Evolutionary conservation across 179 eudicot genomes (phyloP), one percentile per base, ranked within the genome.

Genomic region (Patellifolia procumbens): DNA sequence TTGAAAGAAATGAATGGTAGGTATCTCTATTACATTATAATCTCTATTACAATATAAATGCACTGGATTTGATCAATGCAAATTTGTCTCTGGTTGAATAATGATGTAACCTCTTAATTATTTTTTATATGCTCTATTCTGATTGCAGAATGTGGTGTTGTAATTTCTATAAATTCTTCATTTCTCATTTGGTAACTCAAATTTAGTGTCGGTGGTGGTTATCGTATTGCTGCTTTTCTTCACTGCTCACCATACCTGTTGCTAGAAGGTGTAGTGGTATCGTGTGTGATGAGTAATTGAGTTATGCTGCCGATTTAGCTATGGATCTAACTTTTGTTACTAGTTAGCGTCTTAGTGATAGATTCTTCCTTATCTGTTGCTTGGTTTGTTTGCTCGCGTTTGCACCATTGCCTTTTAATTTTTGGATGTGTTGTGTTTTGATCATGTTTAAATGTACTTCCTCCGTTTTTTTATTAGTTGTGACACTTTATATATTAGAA

Each of bases 1-100:
- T 79, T 92, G 6, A 94, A 94, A 83, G 98, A 94, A 81, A 94
- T 94, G 94, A 94, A 92, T 79, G 98, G 98, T 94, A 79, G 35
- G 84, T 74, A 37, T 58, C 31, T 43, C 39, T 48, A n/a, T 28
- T 34, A 8, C 22, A 6, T 7, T 10, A 39, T 3, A 39, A 51
- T 29, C 17, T 6, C 16, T 8, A n/a, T 28, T 11, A 45, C 11
- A 46, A n/a, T 19, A 35, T 68, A 68, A 17, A 45, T 66, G 48
- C 70, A 39, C 29, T 39, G 7, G 56, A 34, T 16, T 48, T 15
- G 20, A 20, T 2, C 0, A 24, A 1, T 59, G 26, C 2, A 4
- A 5, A 11, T 32, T n/a, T 3, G 1, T 39, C 34, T 43, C 45
- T 37, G 39, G 63, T 20, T 52, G 35, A 24, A 64, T 56, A 45